phyloP scores from a whole-genome alignment of 495 filamentous ascomycete genomes.

The Neurospora sp. region DNA sequence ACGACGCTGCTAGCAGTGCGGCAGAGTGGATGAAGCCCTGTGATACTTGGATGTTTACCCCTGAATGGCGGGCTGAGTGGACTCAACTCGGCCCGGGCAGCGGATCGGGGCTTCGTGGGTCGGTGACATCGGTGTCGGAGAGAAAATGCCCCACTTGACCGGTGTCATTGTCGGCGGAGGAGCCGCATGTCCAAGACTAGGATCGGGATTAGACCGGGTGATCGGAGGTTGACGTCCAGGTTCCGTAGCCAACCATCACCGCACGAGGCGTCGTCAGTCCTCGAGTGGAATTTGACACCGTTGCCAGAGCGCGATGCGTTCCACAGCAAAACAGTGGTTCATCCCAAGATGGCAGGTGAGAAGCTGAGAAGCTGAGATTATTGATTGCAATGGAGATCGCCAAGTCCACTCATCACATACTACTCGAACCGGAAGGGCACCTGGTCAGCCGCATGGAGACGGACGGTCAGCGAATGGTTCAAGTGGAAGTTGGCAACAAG shows the following conservation, averaged over 20 bases:
- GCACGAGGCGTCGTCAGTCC: background rate
- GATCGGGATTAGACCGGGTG: background rate
- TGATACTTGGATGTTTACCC: background rate
- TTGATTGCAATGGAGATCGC: background rate
- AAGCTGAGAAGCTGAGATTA: background rate
- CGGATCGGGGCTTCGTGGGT: background rate
- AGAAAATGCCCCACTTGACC: background rate
- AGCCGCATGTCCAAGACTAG: background rate
- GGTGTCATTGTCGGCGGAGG: background rate
- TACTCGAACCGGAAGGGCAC: no score
- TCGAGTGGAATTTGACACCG: background rate
- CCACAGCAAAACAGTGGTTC: background rate
- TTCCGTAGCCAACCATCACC: background rate
- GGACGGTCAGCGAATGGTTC: no score
- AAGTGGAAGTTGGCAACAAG: no score
- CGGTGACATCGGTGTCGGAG: background rate
- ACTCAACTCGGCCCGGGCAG: background rate
- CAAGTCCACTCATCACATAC: background rate
- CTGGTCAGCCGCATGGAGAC: no score
- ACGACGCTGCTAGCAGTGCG: background rate
- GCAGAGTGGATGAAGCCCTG: background rate
- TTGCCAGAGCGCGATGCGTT: background rate
- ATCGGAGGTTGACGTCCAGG: background rate
- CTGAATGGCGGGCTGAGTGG: background rate
- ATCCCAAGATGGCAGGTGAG: background rate